These are phyloP conservation scores for Harrya chromipes DNA, from an alignment of 768 basidiomycete genomes.

Conservation along the genomic window DNA sequence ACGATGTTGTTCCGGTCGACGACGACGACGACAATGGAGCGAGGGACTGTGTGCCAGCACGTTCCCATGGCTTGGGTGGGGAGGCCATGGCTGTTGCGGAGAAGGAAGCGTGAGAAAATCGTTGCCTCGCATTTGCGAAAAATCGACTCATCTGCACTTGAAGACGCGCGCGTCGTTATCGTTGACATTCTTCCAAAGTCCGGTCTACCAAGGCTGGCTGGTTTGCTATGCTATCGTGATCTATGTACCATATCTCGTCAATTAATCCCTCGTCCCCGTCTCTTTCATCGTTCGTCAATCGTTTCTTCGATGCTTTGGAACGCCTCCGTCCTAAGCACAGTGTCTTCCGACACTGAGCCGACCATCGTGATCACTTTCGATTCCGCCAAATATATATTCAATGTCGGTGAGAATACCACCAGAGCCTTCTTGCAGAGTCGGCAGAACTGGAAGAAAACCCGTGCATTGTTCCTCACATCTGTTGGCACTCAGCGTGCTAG, in stretches of 20 bases:
- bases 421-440: constrained; percentile 69
- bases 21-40: constrained; percentile 27
- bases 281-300: constrained; percentile 16
- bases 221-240: constrained; percentile 24
- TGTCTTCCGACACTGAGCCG: constrained; percentile 78
- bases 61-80: constrained; percentile 91
- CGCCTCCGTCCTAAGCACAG: constrained; percentile 52
- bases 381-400: constrained; percentile 82
- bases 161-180: too few species aligned
- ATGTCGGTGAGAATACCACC: constrained; percentile 78
- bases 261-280: constrained; percentile 7
- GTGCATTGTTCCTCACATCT: constrained; percentile 70
- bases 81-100: constrained; percentile 58
- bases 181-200: too few species aligned
- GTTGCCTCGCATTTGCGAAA: too few species aligned
- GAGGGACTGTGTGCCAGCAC: constrained; percentile 40
- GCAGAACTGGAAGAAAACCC: constrained; percentile 62
- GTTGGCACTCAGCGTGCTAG: constrained; percentile 57
- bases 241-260: constrained; percentile 23
- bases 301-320: constrained; percentile 54
- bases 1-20: constrained; percentile 16
- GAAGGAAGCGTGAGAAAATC: constrained; percentile 19
- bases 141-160: too few species aligned
- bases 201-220: constrained; percentile 23
- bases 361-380: constrained; percentile 74